A percentile compares a stretch with the other conserved stretches of the same genome.
phyloP scores from a whole-genome alignment of 768 basidiomycete species.

The Hericium erinaceus region DNA sequence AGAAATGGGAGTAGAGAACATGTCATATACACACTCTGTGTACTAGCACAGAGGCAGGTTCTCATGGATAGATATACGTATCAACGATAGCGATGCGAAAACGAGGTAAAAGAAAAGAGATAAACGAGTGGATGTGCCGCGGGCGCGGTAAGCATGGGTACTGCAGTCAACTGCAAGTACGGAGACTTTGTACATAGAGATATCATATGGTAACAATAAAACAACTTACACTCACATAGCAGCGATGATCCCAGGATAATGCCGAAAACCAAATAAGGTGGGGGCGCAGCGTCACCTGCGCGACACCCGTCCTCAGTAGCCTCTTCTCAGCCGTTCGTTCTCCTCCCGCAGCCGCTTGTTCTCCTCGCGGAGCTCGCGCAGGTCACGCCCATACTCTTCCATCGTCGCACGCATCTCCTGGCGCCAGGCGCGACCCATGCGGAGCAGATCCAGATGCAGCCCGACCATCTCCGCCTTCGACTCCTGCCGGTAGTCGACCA shows the following conservation, averaged over 20 bases:
- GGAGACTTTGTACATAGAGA: neutral
- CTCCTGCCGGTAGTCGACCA: constrained; percentile 66
- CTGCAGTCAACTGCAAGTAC: neutral
- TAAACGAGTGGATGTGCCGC: neutral
- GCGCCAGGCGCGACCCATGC: constrained; percentile 64
- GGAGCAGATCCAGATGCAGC: constrained; percentile 62
- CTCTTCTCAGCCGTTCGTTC: constrained; percentile 44
- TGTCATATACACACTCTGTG: neutral
- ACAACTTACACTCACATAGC: neutral
- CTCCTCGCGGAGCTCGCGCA: constrained; percentile 35
- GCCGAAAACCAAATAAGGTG: neutral
- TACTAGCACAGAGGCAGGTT: neutral
- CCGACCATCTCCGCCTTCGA: constrained; percentile 65
- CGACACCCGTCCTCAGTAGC: constrained; percentile 16
- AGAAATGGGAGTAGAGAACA: neutral
- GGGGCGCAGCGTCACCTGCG: neutral
- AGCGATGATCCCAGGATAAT: neutral
- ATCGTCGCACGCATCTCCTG: constrained; percentile 51
- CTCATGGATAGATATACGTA: neutral
- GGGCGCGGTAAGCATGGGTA: neutral
- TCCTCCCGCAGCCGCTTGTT: constrained; percentile 53
- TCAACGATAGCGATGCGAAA: too few species aligned
- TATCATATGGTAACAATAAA: neutral
- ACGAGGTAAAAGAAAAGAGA: neutral
- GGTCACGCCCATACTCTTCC: constrained; percentile 52